phyloP scores from a whole-genome alignment of 345 rosid genomes.

The Camelina sativa region DNA sequence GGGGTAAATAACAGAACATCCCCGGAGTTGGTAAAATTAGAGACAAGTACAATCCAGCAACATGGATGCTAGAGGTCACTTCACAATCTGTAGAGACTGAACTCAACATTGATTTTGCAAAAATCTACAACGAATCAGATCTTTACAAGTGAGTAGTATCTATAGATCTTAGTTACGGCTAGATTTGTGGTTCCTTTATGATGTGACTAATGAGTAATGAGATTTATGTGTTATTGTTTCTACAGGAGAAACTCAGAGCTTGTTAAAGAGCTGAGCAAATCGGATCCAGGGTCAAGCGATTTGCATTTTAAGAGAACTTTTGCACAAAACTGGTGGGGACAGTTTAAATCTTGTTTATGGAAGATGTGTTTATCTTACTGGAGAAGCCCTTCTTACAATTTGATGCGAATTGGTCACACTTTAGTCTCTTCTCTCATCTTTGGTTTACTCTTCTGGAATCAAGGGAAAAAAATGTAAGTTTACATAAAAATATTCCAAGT shows the following conservation, averaged over 20 bases:
- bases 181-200: neutral
- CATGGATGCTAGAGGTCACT: slow-evolving; percentile 82
- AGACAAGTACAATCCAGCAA: slow-evolving; percentile 76
- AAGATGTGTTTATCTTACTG: slow-evolving; percentile 79
- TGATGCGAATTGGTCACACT: slow-evolving; percentile 51
- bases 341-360: slow-evolving; percentile 78
- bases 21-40: slow-evolving; percentile 63
- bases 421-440: slow-evolving; percentile 53
- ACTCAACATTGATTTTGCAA: slow-evolving; percentile 64
- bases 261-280: slow-evolving; percentile 54
- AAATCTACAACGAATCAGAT: slow-evolving; percentile 55
- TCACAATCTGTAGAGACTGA: slow-evolving; percentile 63
- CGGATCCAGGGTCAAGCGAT: slow-evolving; percentile 55
- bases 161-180: neutral
- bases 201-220: slow-evolving; percentile 10
- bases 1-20: slow-evolving; percentile 48
- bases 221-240: slow-evolving; percentile 6
- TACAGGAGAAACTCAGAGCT: slow-evolving; percentile 56
- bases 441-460: slow-evolving; percentile 71
- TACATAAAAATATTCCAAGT: neutral
- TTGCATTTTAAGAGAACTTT: slow-evolving; percentile 60
- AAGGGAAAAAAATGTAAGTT: slow-evolving; percentile 70
- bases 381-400: slow-evolving; percentile 82
- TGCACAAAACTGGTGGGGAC: slow-evolving; percentile 65
- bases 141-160: slow-evolving; percentile 54